Percentiles rank a stretch among this genome's conserved stretches.
phyloP scores from a whole-genome alignment of 768 basidiomycete genomes.

The Pisolithus sp. region DNA sequence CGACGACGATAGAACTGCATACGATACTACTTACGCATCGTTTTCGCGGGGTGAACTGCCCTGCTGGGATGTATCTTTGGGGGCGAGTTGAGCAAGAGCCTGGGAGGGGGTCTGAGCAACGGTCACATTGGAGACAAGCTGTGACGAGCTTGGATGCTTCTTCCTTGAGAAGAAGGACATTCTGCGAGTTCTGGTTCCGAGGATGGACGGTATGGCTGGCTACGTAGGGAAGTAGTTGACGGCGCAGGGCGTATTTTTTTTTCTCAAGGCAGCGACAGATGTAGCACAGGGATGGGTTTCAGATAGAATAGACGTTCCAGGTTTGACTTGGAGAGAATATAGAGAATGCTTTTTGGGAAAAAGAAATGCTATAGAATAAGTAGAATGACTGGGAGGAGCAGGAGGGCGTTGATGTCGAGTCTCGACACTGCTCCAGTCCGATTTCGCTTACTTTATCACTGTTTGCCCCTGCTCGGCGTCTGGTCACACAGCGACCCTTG shows the following conservation, averaged over 20 bases:
- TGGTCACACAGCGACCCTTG: neutral
- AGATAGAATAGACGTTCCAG: too few species aligned
- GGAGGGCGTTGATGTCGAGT: neutral
- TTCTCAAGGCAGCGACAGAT: slow-evolving; percentile 3
- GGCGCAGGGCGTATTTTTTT: slow-evolving; percentile 7
- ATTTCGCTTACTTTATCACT: neutral
- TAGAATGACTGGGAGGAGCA: neutral
- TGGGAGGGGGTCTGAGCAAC: slow-evolving; percentile 61
- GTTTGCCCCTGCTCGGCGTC: neutral
- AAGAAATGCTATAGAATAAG: neutral
- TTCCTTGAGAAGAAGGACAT: slow-evolving; percentile 94
- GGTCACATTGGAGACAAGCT: slow-evolving; percentile 43
- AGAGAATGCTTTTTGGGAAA: slow-evolving; percentile 10
- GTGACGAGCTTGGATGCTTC: slow-evolving; percentile 57
- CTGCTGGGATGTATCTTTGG: slow-evolving; percentile 24
- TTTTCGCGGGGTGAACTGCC: slow-evolving; percentile 13
- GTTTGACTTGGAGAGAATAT: too few species aligned
- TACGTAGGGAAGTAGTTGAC: slow-evolving; percentile 14
- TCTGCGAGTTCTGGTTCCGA: slow-evolving; percentile 56
- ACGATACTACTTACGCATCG: slow-evolving; percentile 31
- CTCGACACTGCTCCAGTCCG: neutral
- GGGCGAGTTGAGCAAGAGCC: slow-evolving; percentile 54
- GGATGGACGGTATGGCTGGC: slow-evolving; percentile 64
- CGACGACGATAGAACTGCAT: neutral
- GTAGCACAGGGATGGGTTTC: too few species aligned